Percentiles rank a stretch among this genome's conserved stretches.
Conservation (phyloP, 1,284 basidiomycete genomes). For the Leccinum subrobustum region DNA sequence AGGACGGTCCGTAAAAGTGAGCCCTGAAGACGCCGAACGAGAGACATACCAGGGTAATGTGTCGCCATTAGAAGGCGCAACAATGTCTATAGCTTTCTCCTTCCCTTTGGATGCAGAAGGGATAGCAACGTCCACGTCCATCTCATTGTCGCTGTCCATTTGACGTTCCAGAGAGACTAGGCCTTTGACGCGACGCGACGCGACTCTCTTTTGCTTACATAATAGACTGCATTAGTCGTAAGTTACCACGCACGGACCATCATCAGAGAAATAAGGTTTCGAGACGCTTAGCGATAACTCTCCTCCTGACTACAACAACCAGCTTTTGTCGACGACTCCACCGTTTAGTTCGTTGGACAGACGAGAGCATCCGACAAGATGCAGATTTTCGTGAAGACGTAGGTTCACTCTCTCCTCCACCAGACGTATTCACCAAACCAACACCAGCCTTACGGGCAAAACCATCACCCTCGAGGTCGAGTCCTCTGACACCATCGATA, state of each 20-base stretch:
- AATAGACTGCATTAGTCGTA: conserved; percentile 18
- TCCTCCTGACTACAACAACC: conserved; percentile 25
- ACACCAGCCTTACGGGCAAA: conserved; percentile 85
- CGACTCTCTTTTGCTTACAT: conserved; percentile 6
- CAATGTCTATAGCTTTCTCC: conserved; percentile 53
- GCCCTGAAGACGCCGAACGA: not conserved
- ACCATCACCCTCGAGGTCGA: conserved; percentile 31
- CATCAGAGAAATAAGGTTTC: conserved; percentile 37
- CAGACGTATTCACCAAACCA: not conserved
- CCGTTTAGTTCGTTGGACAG: conserved; percentile 81
- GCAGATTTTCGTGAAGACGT: conserved; percentile 98
- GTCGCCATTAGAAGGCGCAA: conserved; percentile 50
- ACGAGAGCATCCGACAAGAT: conserved; percentile 71
- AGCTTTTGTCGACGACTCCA: conserved; percentile 88
- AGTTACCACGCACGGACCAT: conserved; percentile 45
- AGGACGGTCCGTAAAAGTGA: not conserved
- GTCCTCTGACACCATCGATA: conserved; percentile 77
- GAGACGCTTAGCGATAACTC: conserved; percentile 13
- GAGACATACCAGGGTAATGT: conserved; percentile 68
- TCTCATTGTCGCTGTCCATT: conserved; percentile 59
- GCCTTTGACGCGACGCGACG: conserved; percentile 27
- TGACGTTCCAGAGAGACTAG: not conserved
- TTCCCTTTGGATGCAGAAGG: conserved; percentile 55
- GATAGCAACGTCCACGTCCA: conserved; percentile 44
- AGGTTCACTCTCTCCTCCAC: conserved; percentile 31